These are phyloP conservation scores for Selaginella moellendorffii DNA, from an alignment of 75 land plant species.

Conservation along the genomic window DNA sequence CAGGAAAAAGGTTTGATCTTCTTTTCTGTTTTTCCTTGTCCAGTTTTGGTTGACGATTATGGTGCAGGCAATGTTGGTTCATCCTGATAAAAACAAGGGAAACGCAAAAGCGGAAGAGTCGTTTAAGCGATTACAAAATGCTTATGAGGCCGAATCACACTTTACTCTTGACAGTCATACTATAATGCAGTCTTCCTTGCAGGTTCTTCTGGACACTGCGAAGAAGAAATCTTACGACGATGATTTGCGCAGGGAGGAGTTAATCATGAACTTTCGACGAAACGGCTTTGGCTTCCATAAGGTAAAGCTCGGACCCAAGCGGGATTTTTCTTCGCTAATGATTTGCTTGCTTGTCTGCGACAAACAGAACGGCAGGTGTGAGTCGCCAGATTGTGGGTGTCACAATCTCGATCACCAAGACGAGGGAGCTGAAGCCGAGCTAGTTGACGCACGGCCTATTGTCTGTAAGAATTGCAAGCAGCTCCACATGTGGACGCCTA, in stretches of 20 bases:
- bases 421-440: constrained; percentile 45
- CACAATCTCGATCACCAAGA: constrained; percentile 34
- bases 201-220: constrained; percentile 74
- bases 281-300: constrained; percentile 35
- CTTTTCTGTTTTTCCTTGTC: background rate
- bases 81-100: constrained; percentile 96
- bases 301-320: no score
- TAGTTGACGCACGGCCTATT: constrained; percentile 54
- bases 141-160: constrained; percentile 67
- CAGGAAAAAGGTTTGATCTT: constrained; percentile 60
- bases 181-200: background rate
- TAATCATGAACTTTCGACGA: constrained; percentile 46
- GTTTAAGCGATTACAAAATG: constrained; percentile 94
- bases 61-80: constrained; percentile 90
- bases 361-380: constrained; percentile 42
- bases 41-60: no score
- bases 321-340: no score
- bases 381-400: constrained; percentile 33
- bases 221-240: constrained; percentile 84
- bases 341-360: no score
- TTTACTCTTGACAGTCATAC: background rate
- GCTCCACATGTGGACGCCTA: constrained; percentile 56
- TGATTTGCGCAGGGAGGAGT: constrained; percentile 71
- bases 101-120: constrained; percentile 94
- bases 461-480: constrained; percentile 68